A percentile compares a stretch with the other conserved stretches of the same genome.
phyloP scores from a whole-genome alignment of 225 moss, liverwort and hornwort species.

The Anthoceros angustus region DNA sequence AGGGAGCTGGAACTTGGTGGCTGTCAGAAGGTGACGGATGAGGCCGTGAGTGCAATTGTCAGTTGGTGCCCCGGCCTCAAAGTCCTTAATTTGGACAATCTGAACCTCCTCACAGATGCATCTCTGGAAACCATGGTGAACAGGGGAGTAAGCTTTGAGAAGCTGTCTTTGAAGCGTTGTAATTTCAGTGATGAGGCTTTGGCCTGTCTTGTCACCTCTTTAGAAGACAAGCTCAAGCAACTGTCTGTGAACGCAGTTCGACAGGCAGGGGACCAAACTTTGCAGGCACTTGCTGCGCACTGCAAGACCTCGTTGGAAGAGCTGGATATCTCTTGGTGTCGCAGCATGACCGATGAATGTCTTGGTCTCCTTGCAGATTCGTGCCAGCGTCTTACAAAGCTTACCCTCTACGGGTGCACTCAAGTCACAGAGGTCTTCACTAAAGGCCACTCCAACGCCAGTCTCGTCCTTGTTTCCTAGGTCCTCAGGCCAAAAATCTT shows the following conservation, averaged over 20 bases:
- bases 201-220: conserved; percentile 22
- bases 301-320: conserved; percentile 18
- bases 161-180: conserved; percentile 21
- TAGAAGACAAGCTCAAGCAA: conserved; percentile 18
- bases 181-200: conserved; percentile 44
- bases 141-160: conserved; percentile 18
- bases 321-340: conserved; percentile 40
- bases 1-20: conserved; percentile 24
- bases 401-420: conserved; percentile 38
- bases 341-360: conserved; percentile 27
- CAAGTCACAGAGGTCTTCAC: conserved; percentile 25
- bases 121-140: conserved; percentile 21
- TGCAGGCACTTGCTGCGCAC: conserved; percentile 23
- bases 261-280: conserved; percentile 27
- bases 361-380: conserved; percentile 35
- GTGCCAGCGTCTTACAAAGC: conserved; percentile 18
- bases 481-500: too few species aligned
- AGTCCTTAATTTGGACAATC: conserved; percentile 22
- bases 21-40: conserved; percentile 29
- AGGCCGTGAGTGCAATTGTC: conserved; percentile 22
- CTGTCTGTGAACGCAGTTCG: conserved; percentile 34
- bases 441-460: conserved; percentile 31
- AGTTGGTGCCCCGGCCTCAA: conserved; percentile 24
- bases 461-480: neutral
- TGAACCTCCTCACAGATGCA: conserved; percentile 26